Evolutionary conservation across 306 rosid genomes (phyloP), one percentile per base, ranked within the genome.

Genomic region (Gillenia trifoliata): DNA sequence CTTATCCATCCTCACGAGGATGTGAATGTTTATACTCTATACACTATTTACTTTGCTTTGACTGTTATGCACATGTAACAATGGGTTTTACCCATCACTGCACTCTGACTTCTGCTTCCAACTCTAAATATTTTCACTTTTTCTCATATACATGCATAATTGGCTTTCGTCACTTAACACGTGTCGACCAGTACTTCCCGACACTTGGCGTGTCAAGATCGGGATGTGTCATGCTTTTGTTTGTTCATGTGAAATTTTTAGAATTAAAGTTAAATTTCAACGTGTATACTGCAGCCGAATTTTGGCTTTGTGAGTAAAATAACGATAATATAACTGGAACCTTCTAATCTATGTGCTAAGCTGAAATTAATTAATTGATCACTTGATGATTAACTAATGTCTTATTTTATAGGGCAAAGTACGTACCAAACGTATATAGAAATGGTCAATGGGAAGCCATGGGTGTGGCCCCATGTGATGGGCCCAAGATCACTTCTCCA

Each of bases 391-490:
- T 15, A 22, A 33, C 25, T 56, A 71, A 56, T 4, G 3, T 13
- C 11, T 33, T 63, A 17, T 30, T 19, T 3, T 10, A 17, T 28
- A 59, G 56, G 56, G 67, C 56, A 57, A 72, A 38, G 13, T 17
- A 26, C 76, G 40, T 59, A 26, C 41, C 57, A 40, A 57, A 64
- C 10, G 19, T 16, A 19, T 64, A 31, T 31, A 30, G 17, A 28
- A 25, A 60, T 60, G 28, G 26, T 19, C 12, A 56, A n/a, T 5
- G 33, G 68, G 68, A 17, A 31, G 25, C 19, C n/a, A 60, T n/a
- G 30, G n/a, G 26, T 23, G 47, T 59, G 91, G 86, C 60, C 68
- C 83, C 90, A 88, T 81, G 90, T 85, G 95, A 91, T 71, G 80
- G 85, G 90, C 74, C 74, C 81, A 74, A 65, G 62, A 72, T 33